A percentile compares a stretch with the other conserved stretches of the same genome.
Conservation (phyloP, 2,329 filamentous ascomycete genomes). For the Pezicula rhizophila region DNA sequence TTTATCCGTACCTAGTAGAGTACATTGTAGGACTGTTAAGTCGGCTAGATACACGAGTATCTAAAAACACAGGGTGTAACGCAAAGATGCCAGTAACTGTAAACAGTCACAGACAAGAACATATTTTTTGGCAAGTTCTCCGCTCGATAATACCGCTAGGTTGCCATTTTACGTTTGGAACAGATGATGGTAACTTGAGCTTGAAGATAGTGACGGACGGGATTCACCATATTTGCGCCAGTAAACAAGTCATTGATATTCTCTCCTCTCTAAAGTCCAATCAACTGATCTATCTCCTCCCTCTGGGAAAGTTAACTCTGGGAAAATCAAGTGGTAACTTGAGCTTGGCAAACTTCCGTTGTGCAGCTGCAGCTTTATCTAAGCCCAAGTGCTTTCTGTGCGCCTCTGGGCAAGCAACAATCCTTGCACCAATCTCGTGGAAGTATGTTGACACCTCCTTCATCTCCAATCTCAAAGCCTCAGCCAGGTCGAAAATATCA, state of each 20-base stretch:
- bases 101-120: too few relatives aligned
- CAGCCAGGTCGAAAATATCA: slow-evolving; percentile 61
- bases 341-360: slow-evolving; percentile 63
- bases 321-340: slow-evolving; percentile 79
- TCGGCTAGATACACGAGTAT: too few relatives aligned
- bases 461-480: slow-evolving; percentile 67
- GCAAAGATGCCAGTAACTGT: too few relatives aligned
- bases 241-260: not conserved
- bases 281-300: slow-evolving; percentile 3
- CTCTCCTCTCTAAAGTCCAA: not conserved
- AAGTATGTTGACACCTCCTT: slow-evolving; percentile 68
- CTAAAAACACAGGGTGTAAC: too few relatives aligned
- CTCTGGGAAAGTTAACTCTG: slow-evolving; percentile 37
- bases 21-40: too few relatives aligned
- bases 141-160: too few relatives aligned
- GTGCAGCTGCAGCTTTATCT: slow-evolving; percentile 52
- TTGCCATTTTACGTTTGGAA: too few relatives aligned
- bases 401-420: slow-evolving; percentile 39
- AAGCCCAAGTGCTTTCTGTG: slow-evolving; percentile 47
- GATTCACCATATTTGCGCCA: too few relatives aligned
- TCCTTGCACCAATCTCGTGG: slow-evolving; percentile 66
- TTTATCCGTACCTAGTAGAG: too few relatives aligned
- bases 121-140: too few relatives aligned
- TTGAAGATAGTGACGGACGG: too few relatives aligned
- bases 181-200: too few relatives aligned